These are phyloP conservation scores for Eimeria nieschulzi DNA, from an alignment of 169 alveolate species.

Conservation along the genomic window DNA sequence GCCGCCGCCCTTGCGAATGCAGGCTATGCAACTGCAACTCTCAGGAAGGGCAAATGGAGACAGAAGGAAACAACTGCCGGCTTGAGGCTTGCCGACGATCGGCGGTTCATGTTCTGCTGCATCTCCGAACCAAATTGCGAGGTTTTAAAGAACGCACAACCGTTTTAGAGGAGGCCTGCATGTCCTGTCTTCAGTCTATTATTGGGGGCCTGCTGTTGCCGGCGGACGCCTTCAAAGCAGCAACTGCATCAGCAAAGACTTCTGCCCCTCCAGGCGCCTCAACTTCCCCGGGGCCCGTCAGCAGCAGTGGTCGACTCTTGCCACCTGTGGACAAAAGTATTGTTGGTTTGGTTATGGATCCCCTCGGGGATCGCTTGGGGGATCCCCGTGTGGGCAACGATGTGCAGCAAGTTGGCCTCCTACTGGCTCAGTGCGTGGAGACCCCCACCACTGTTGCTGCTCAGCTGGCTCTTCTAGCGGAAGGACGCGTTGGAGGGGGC, in stretches of 20 bases:
- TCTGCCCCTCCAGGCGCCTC: not conserved
- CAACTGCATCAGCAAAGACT: slow-evolving; percentile 41
- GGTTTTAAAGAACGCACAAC: slow-evolving; percentile 42
- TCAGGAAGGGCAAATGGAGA: slow-evolving; percentile 22
- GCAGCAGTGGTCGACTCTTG: not conserved
- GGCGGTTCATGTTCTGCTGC: slow-evolving; percentile 50
- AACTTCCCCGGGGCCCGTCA: not conserved
- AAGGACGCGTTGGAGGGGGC: slow-evolving; percentile 66
- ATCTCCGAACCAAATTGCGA: slow-evolving; percentile 43
- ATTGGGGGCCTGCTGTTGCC: slow-evolving; percentile 50
- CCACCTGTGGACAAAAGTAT: slow-evolving; percentile 41
- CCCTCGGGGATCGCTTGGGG: slow-evolving; percentile 60
- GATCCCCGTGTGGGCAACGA: slow-evolving; percentile 57
- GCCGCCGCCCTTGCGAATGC: slow-evolving; percentile 57
- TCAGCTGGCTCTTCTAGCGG: slow-evolving; percentile 54
- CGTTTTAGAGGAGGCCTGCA: slow-evolving; percentile 54
- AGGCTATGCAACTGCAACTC: not conserved
- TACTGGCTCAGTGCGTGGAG: slow-evolving; percentile 21
- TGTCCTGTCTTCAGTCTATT: slow-evolving; percentile 23
- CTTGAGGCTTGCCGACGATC: slow-evolving; percentile 37
- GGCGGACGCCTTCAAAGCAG: not conserved
- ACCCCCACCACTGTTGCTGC: slow-evolving; percentile 64
- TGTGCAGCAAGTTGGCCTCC: slow-evolving; percentile 28
- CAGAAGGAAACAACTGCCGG: slow-evolving; percentile 35
- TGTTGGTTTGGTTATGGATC: slow-evolving; percentile 42